Conservation (phyloP, 768 basidiomycete species). For the Boletus coccyginus region DNA sequence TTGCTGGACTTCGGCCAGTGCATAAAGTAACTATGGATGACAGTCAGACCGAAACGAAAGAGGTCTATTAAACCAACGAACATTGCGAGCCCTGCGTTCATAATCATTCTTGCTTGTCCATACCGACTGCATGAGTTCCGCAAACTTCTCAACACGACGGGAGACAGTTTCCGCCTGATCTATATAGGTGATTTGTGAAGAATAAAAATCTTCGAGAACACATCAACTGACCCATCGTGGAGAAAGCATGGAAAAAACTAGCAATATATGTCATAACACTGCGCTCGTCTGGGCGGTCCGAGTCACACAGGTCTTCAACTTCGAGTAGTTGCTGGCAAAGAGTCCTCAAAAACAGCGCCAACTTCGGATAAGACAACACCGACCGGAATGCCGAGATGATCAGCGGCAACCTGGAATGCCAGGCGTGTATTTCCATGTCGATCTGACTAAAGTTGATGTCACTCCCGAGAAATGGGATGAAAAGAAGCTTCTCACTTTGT, state of each 20-base stretch:
- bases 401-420: constrained; percentile 85
- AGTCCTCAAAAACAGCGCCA: background rate
- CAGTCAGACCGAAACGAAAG: constrained; percentile 3
- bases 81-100: constrained; percentile 76
- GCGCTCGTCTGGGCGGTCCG: constrained; percentile 86
- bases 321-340: constrained; percentile 81
- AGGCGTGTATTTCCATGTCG: constrained; percentile 79
- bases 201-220: background rate
- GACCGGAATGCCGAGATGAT: constrained; percentile 89
- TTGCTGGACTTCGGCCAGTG: constrained; percentile 63
- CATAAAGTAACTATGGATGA: constrained; percentile 53
- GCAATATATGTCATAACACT: constrained; percentile 99
- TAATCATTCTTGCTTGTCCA: constrained; percentile 91
- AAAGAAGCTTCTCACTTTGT: constrained; percentile 57
- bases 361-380: constrained; percentile 26
- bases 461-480: background rate
- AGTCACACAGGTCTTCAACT: constrained; percentile 92
- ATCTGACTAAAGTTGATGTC: constrained; percentile 52
- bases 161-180: constrained; percentile 96
- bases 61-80: constrained; percentile 33
- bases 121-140: constrained; percentile 90
- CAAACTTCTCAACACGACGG: constrained; percentile 92
- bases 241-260: constrained; percentile 97
- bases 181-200: constrained; percentile 29
- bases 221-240: constrained; percentile 76